phyloP scores from a whole-genome alignment of 192 early-diverging fungal genomes.

The Linnemannia hyalina region DNA sequence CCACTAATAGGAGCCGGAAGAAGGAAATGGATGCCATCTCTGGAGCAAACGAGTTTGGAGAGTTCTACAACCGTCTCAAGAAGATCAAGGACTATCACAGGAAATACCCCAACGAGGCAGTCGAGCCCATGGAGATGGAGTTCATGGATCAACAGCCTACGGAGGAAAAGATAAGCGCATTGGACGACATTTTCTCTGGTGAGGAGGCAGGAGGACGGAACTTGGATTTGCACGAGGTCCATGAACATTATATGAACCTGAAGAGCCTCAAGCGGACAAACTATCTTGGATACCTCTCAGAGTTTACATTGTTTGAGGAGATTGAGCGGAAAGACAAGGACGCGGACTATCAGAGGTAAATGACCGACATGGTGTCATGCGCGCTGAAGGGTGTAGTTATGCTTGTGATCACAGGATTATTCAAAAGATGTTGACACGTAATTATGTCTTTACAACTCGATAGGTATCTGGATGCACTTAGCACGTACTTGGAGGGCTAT shows the following conservation, averaged over 20 bases:
- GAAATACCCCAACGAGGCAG: conserved; percentile 79
- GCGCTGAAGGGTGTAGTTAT: not conserved
- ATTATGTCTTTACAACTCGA: not conserved
- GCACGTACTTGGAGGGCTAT: conserved; percentile 79
- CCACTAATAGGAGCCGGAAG: conserved; percentile 65
- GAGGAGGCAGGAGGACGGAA: conserved; percentile 90
- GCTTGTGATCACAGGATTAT: not conserved
- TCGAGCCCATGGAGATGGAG: conserved; percentile 86
- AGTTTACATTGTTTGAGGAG: conserved; percentile 73
- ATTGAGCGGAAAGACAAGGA: conserved; percentile 72
- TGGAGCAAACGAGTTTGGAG: conserved; percentile 77
- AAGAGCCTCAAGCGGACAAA: conserved; percentile 69
- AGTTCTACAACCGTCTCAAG: conserved; percentile 90
- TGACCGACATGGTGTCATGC: not conserved
- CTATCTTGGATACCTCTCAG: conserved; percentile 78
- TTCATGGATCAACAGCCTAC: conserved; percentile 71
- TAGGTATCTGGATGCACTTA: conserved; percentile 76
- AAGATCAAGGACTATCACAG: conserved; percentile 86
- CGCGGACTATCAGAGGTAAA: conserved; percentile 70
- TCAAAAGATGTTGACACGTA: not conserved
- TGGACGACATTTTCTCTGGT: conserved; percentile 93
- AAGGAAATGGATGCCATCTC: conserved; percentile 80
- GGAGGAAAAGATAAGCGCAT: conserved; percentile 58
- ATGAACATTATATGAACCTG: conserved; percentile 89
- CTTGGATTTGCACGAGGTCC: conserved; percentile 86